A percentile compares a stretch with the other conserved stretches of the same genome.
Conservation (phyloP, 2,329 filamentous ascomycete species). For the Rhexocercosporidium sp. region DNA sequence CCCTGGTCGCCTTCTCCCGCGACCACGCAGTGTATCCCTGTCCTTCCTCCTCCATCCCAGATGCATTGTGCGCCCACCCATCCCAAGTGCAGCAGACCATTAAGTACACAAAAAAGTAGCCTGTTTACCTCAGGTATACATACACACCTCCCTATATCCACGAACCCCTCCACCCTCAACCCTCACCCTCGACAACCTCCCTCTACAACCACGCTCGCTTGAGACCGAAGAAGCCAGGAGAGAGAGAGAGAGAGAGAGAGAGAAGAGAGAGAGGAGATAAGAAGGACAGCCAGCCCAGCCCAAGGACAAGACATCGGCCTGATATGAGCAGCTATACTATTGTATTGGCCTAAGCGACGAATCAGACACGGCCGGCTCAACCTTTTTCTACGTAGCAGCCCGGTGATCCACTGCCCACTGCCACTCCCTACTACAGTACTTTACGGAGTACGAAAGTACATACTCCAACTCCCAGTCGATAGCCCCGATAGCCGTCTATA, state of each 20-base stretch:
- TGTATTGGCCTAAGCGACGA: conserved; percentile 4
- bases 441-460: not conserved
- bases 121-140: no score
- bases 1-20: not conserved
- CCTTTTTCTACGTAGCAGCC: no score
- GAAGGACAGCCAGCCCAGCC: not conserved
- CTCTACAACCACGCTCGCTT: not conserved
- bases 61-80: conserved; percentile 1
- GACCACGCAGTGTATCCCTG: conserved; percentile 1
- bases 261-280: not conserved
- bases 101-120: no score
- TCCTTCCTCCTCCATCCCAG: not conserved
- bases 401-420: not conserved
- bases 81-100: no score
- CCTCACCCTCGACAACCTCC: not conserved
- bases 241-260: no score
- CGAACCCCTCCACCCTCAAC: not conserved
- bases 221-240: not conserved
- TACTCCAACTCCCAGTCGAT: not conserved
- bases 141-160: not conserved
- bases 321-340: no score
- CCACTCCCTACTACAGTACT: not conserved
- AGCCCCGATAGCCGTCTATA: not conserved
- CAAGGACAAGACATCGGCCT: not conserved
- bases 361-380: not conserved